These are phyloP conservation scores for Teratosphaeria destructans DNA, from an alignment of 2,329 filamentous ascomycete genomes.

Conservation along the genomic window DNA sequence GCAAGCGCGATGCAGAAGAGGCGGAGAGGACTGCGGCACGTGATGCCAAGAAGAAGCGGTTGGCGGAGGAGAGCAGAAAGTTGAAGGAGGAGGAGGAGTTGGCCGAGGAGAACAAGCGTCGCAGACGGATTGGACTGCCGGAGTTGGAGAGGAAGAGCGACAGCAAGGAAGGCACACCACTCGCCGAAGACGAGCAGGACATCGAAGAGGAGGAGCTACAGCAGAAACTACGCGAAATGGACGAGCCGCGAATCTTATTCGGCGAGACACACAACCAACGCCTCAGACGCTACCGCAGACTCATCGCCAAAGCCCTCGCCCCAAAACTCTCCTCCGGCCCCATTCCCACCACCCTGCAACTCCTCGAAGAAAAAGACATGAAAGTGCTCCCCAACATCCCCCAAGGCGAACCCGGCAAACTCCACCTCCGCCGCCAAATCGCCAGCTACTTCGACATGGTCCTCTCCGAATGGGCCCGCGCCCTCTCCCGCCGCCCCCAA, in stretches of 20 bases:
- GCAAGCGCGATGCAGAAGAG: conserved; percentile 80
- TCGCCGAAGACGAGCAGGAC: conserved; percentile 42
- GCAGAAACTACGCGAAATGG: conserved; percentile 56
- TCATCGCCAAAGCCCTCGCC: conserved; percentile 38
- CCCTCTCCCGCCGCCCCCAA: conserved; percentile 52
- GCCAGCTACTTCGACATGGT: conserved; percentile 95
- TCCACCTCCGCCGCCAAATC: conserved; percentile 74
- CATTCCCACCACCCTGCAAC: conserved; percentile 72
- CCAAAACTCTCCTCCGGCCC: conserved; percentile 55
- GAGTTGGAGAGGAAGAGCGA: conserved; percentile 49
- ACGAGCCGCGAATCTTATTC: conserved; percentile 67
- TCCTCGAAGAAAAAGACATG: conserved; percentile 80
- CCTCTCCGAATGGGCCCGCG: conserved; percentile 74
- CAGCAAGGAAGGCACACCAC: conserved; percentile 16
- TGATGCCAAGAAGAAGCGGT: conserved; percentile 68
- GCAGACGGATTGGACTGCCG: conserved; percentile 71
- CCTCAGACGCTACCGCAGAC: conserved; percentile 58
- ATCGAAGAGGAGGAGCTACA: conserved; percentile 62
- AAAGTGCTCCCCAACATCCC: conserved; percentile 58
- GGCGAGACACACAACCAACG: conserved; percentile 65
- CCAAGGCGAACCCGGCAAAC: conserved; percentile 53
- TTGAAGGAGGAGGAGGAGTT: conserved; percentile 62
- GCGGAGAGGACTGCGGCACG: conserved; percentile 56
- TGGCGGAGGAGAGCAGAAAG: conserved; percentile 70
- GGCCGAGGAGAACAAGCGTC: conserved; percentile 59